A percentile compares a stretch with the other conserved stretches of the same genome.
Evolutionary conservation across 2,329 filamentous ascomycete species (phyloP).

Genomic region (Talaromyces verruculosus): DNA sequence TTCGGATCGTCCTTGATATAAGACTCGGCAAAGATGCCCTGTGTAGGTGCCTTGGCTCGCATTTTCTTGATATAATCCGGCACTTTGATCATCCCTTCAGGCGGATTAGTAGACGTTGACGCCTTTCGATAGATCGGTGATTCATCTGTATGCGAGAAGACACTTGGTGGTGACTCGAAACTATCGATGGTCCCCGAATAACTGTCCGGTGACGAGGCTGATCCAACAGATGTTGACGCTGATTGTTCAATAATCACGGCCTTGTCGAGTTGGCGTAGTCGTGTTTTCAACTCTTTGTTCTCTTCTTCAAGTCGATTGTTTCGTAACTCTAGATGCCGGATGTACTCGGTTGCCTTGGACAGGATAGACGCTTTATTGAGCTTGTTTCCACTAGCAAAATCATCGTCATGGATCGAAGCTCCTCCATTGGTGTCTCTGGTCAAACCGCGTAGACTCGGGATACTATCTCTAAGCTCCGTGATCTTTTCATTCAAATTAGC

Average conservation of each 20-base stretch:
- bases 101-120: constrained; percentile 34
- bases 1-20: constrained; percentile 36
- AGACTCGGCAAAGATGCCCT: constrained; percentile 41
- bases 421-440: constrained; percentile 55
- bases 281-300: constrained; percentile 73
- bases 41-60: constrained; percentile 36
- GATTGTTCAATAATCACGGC: constrained; percentile 45
- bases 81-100: constrained; percentile 46
- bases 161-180: constrained; percentile 39
- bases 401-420: constrained; percentile 65
- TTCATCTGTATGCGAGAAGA: constrained; percentile 41
- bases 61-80: constrained; percentile 47
- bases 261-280: constrained; percentile 77
- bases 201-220: constrained; percentile 44
- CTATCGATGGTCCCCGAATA: constrained; percentile 40
- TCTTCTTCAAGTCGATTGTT: constrained; percentile 81
- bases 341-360: constrained; percentile 95
- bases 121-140: constrained; percentile 36
- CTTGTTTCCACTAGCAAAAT: constrained; percentile 85
- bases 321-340: constrained; percentile 86
- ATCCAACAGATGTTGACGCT: constrained; percentile 36
- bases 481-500: constrained; percentile 98
- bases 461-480: constrained; percentile 83
- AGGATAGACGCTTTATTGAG: constrained; percentile 97
- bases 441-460: constrained; percentile 85